Conservation (phyloP, 768 basidiomycete species). For the Leccinellum albellum region DNA sequence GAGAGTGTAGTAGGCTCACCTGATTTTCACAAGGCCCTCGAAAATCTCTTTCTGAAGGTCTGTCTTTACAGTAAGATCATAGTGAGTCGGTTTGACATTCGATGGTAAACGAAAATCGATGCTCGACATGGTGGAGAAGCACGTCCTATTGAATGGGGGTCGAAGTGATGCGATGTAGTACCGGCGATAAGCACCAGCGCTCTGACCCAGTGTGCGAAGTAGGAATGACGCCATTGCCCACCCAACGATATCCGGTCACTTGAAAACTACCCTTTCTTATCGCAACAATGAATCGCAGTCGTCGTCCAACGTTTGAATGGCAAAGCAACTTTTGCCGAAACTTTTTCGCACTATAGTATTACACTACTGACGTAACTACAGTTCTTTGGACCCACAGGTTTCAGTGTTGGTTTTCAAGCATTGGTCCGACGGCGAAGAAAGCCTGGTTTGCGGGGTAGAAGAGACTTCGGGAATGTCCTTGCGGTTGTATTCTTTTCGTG, state of each 20-base stretch:
- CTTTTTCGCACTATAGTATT: background rate
- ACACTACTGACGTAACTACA: background rate
- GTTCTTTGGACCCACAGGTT: background rate
- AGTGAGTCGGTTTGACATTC: conserved; percentile 67
- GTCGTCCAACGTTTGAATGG: background rate
- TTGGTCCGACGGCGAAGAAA: conserved; percentile 7
- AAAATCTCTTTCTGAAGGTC: conserved; percentile 78
- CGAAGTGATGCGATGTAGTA: background rate
- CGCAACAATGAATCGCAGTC: background rate
- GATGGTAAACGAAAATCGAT: conserved; percentile 53
- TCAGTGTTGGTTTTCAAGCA: background rate
- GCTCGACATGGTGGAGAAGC: conserved; percentile 13
- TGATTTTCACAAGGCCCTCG: conserved; percentile 70
- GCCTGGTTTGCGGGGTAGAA: conserved; percentile 35
- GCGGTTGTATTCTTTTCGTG: conserved; percentile 48
- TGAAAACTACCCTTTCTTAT: background rate
- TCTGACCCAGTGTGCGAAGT: conserved; percentile 3
- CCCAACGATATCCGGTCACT: background rate
- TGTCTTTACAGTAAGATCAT: conserved; percentile 74
- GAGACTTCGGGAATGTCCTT: conserved; percentile 46
- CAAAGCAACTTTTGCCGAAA: background rate
- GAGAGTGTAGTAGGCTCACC: conserved; percentile 38
- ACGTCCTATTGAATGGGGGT: conserved; percentile 1
- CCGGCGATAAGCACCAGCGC: background rate
- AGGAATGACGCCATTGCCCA: conserved; percentile 15